Conservation (phyloP, 2,329 filamentous ascomycete species). For the Fusarium staphyleae region DNA sequence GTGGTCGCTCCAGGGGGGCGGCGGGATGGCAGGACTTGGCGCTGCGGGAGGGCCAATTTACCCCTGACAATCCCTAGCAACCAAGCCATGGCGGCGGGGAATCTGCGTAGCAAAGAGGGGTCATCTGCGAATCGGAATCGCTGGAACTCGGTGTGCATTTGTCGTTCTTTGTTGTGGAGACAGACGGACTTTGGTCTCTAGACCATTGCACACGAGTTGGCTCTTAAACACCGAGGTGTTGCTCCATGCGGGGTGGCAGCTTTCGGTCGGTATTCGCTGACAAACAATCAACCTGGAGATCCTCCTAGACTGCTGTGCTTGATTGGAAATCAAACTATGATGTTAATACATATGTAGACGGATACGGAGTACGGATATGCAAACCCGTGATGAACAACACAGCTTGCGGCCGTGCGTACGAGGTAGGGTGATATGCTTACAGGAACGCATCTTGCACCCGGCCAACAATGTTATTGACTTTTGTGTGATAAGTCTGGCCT, state of each 20-base stretch:
- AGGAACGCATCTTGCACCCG: neutral
- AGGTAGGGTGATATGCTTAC: too few species aligned
- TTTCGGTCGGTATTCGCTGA: slow-evolving; percentile 1
- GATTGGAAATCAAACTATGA: too few species aligned
- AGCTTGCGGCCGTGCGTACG: neutral
- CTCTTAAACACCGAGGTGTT: too few species aligned
- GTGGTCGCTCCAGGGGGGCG: slow-evolving; percentile 23
- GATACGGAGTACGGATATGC: too few species aligned
- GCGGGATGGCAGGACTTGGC: slow-evolving; percentile 27
- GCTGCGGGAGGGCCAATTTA: slow-evolving; percentile 24
- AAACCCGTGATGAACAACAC: neutral
- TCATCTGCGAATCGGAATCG: slow-evolving; percentile 20
- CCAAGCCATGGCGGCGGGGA: slow-evolving; percentile 16
- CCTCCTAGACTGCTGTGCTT: neutral
- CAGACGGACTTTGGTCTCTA: neutral
- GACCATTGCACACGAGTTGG: too few species aligned
- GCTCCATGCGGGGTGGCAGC: neutral
- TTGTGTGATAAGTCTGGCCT: neutral
- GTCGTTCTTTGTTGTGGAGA: too few species aligned
- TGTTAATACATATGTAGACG: too few species aligned
- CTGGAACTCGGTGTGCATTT: neutral
- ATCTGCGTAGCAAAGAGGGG: slow-evolving; percentile 20
- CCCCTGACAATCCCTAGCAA: slow-evolving; percentile 26
- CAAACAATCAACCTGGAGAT: neutral
- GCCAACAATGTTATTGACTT: slow-evolving; percentile 3